A percentile compares a stretch with the other conserved stretches of the same genome.
These are phyloP conservation scores for Globisporangium splendens DNA, from an alignment of 352 stramenopile genomes.

Conservation along the genomic window DNA sequence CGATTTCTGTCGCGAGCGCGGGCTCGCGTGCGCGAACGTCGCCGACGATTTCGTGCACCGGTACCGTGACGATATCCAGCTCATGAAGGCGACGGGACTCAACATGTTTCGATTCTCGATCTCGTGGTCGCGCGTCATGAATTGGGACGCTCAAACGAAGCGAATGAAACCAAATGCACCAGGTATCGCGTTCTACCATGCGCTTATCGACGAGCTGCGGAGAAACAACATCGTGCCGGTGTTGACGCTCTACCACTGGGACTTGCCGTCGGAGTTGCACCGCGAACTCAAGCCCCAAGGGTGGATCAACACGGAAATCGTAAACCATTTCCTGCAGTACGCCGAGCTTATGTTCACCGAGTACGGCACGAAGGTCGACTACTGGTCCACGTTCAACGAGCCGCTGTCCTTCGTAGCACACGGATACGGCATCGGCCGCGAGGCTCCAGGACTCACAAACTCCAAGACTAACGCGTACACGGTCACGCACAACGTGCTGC, in stretches of 20 bases:
- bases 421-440: conserved; percentile 82
- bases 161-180: conserved; percentile 1
- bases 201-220: conserved; percentile 84
- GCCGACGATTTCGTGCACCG: conserved; percentile 93
- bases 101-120: conserved; percentile 77
- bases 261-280: conserved; percentile 89
- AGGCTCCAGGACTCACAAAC: conserved; percentile 27
- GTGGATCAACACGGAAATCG: conserved; percentile 54
- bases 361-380: conserved; percentile 90
- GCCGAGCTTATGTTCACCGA: conserved; percentile 86
- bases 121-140: no score
- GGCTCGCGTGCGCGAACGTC: conserved; percentile 83
- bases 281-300: conserved; percentile 71
- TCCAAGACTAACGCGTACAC: conserved; percentile 48
- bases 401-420: conserved; percentile 82
- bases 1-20: conserved; percentile 78
- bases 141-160: no score
- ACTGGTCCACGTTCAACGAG: conserved; percentile 97
- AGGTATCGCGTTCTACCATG: conserved; percentile 92
- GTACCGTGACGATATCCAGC: conserved; percentile 88
- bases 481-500: conserved; percentile 87
- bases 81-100: conserved; percentile 91
- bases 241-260: conserved; percentile 97
- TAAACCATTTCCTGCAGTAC: conserved; percentile 86
- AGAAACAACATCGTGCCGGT: conserved; percentile 83